phyloP scores from a whole-genome alignment of 345 rosid genomes.

The Kernera saxatilis region DNA sequence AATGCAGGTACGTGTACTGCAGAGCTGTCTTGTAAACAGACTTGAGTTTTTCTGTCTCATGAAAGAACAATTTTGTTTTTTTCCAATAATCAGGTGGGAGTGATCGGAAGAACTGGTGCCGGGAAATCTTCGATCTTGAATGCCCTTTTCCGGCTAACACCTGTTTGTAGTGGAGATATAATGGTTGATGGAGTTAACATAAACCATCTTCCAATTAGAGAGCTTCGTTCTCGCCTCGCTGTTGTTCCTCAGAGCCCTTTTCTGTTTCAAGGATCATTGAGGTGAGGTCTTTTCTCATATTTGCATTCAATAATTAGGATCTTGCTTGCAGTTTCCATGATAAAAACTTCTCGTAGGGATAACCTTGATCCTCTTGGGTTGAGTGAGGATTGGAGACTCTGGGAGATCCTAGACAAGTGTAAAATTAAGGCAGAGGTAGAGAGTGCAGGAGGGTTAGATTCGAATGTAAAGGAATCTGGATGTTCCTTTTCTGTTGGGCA shows the following conservation, averaged over 20 bases:
- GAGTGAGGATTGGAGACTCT: conserved; percentile 53
- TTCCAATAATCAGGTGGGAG: conserved; percentile 56
- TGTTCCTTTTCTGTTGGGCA: conserved; percentile 77
- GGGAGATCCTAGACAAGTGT: conserved; percentile 69
- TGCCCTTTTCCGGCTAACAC: conserved; percentile 75
- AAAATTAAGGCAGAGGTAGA: conserved; percentile 78
- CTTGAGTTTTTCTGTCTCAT: neutral
- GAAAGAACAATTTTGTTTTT: neutral
- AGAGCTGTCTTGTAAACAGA: neutral
- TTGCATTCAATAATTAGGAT: neutral
- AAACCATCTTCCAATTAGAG: conserved; percentile 57
- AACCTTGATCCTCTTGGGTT: conserved; percentile 70
- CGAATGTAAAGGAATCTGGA: conserved; percentile 58
- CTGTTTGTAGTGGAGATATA: conserved; percentile 56
- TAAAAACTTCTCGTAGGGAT: conserved; percentile 42
- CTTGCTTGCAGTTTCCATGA: neutral
- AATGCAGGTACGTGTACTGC: conserved; percentile 43
- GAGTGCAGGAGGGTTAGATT: conserved; percentile 69
- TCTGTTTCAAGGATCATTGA: conserved; percentile 76
- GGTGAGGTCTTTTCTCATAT: conserved; percentile 35
- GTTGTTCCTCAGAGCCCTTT: conserved; percentile 95
- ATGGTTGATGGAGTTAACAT: conserved; percentile 70
- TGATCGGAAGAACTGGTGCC: conserved; percentile 92
- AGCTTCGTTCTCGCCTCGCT: conserved; percentile 66
- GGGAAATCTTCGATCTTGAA: conserved; percentile 90